Evolutionary conservation across 768 basidiomycete species (phyloP), one percentile per base, ranked within the genome.

Genomic region (Mycena chlorophos): DNA sequence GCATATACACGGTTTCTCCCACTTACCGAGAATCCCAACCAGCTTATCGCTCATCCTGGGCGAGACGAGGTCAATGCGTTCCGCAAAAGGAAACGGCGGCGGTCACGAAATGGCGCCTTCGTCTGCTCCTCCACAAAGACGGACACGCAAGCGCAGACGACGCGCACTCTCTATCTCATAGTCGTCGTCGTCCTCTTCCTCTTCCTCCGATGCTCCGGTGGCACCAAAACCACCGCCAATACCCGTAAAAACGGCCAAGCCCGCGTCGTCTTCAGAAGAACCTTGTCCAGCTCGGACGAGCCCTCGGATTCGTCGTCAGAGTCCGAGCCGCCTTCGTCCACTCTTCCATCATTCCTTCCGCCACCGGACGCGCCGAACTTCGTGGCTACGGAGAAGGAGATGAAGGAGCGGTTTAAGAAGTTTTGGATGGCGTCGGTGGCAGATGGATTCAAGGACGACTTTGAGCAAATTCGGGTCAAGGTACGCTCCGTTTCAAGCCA

Each of bases 351-450:
- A 1, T 88, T 91, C 63, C 64, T 87, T 14, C 75, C 82, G 3
- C 58, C 70, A 49, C 65, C 3, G 49, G 51, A 68, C 17, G 55
- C 47, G 19, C 45, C 52, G 10, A 54, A 20, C 12, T 57, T 58
- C 14, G 69, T 65, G 22, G 70, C 74, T 29, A 65, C 70, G 27
- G 87, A 91, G 56, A 72, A 78, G 40, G 66, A 68, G 6, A 67
- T 92, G 65, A 86, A 84, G 64, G 82, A 82, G 29, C 81, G 77
- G 40, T 94, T 94, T 68, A 75, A 86, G 52, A 86, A 86, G 68
- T 93, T 94, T 65, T 94, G 91, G 91, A 91, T 94, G 90, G 73
- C 83, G 2, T 83, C 87, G 0, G 79, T 93, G 5, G 88, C 85
- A 2, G 89, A 92, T 66, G 90, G 83, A 12, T 94, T 94, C 71